Evolutionary conservation across 2,329 filamentous ascomycete species (phyloP).

Genomic region (Dactylellina drechsleri): DNA sequence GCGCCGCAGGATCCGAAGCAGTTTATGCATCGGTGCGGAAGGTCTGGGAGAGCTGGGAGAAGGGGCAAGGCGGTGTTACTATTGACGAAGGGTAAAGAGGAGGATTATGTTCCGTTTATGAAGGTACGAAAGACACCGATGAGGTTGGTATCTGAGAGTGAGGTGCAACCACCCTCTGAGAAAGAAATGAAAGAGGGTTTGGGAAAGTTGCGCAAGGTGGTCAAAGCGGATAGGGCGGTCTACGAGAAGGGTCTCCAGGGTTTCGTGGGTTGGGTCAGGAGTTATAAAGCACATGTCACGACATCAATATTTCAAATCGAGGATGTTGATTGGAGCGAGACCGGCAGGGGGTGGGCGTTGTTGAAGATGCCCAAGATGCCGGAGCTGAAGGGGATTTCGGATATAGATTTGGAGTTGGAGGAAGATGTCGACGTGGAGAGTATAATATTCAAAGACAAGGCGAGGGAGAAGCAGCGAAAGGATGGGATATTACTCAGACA

Average conservation of each 20-base stretch:
- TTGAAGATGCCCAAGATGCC: slow-evolving; percentile 92
- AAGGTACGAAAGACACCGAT: slow-evolving; percentile 83
- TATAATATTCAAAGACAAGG: slow-evolving; percentile 77
- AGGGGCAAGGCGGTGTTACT: slow-evolving; percentile 86
- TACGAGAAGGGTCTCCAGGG: slow-evolving; percentile 90
- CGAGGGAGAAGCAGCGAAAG: slow-evolving; percentile 73
- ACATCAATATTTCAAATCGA: slow-evolving; percentile 86
- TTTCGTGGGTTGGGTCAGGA: slow-evolving; percentile 92
- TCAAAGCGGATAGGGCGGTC: slow-evolving; percentile 71
- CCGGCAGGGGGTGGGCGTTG: slow-evolving; percentile 85
- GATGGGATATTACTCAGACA: slow-evolving; percentile 66
- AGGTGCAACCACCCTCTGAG: slow-evolving; percentile 62
- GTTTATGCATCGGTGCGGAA: slow-evolving; percentile 93
- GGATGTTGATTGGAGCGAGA: slow-evolving; percentile 85
- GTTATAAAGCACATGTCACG: slow-evolving; percentile 90
- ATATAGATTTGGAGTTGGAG: slow-evolving; percentile 73
- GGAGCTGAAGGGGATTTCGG: slow-evolving; percentile 77
- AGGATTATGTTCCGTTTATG: slow-evolving; percentile 88
- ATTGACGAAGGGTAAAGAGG: slow-evolving; percentile 83
- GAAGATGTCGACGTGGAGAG: slow-evolving; percentile 72
- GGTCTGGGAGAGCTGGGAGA: slow-evolving; percentile 90
- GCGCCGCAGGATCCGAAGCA: slow-evolving; percentile 85
- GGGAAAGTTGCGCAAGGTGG: slow-evolving; percentile 70
- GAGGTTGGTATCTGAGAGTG: slow-evolving; percentile 65
- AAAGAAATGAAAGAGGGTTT: slow-evolving; percentile 71